Evolutionary conservation across 352 stramenopile species (phyloP), one percentile per base, ranked within the genome.

Genomic region (Globisporangium cystogenes): DNA sequence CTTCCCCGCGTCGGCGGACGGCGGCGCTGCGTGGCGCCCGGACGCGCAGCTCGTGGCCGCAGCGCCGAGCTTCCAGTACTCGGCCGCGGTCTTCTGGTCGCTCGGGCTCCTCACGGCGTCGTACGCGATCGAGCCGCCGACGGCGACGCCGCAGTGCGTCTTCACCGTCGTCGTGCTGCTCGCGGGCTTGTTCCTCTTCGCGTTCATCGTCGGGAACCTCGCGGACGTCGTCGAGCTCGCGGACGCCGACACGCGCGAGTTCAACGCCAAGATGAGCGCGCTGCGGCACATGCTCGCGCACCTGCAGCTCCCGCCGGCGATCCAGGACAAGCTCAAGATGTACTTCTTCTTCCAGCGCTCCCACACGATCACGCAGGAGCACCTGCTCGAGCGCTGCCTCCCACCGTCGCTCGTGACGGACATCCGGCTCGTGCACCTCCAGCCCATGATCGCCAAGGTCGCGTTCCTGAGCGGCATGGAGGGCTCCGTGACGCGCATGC

Each of bases 291-390:
- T 86, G 23, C 44, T 85, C 5, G 51, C 51, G 7, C 76, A 87
- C 29, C 86, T 86, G 43, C 63, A 67, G 41, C 61, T 87, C 18
- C 69, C 74, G 1, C 24, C 48, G 20, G 56, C 60, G 3, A 59
- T 84, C 11, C 62, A 82, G 39, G 67, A 74, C 14, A 82, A 82
- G 27, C 77, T 87, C 41, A 78, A 86, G 40, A 74, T 73, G 14
- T 84, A 73, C 36, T 82, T 82, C 31, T 79, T 87, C 51, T 87
- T 86, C 61, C 76, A 82, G 40, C 69, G 72, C 2, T 87, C 82
- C 31, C 76, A 87, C 47, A 81, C 74, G 1, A 87, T 87, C 43
- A 84, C 76, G 1, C 70, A 87, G 48, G 74, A 87, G 42, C 70
- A 85, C 40, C 61, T 81, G 3, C 63, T 87, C 3, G 73, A 80